Percentiles rank a stretch among this genome's conserved stretches.
These are phyloP conservation scores for Cucurbita ficifolia DNA, from an alignment of 306 rosid species.

Conservation along the genomic window DNA sequence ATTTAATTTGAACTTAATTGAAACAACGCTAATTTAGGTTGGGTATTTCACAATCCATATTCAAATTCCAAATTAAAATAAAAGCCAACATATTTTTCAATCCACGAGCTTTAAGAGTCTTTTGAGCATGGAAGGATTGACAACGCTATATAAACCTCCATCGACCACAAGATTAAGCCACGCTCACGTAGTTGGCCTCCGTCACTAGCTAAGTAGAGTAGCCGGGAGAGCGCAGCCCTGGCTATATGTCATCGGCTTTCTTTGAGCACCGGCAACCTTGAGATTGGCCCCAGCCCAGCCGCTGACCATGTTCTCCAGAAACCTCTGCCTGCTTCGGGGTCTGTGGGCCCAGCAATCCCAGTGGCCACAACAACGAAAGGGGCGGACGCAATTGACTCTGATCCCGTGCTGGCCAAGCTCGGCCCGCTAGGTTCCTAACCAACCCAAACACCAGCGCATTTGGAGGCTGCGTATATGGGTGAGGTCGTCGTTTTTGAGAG, in stretches of 20 bases:
- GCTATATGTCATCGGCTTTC: constrained; percentile 8
- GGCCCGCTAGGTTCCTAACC: constrained; percentile 9
- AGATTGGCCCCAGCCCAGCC: constrained; percentile 3
- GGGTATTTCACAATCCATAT: too few relatives aligned
- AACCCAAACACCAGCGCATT: constrained; percentile 9
- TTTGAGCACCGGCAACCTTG: not conserved
- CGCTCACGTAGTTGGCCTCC: constrained; percentile 14
- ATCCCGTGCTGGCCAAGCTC: constrained; percentile 15
- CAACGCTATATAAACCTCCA: constrained; percentile 13
- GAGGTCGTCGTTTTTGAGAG: constrained; percentile 12
- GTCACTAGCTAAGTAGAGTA: constrained; percentile 13
- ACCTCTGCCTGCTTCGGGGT: not conserved
- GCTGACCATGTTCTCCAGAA: not conserved
- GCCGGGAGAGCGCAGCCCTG: constrained; percentile 6
- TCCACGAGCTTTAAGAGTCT: not conserved
- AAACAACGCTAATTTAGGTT: too few relatives aligned
- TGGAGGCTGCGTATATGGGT: constrained; percentile 19
- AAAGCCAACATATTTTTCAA: too few relatives aligned
- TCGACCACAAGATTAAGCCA: constrained; percentile 12
- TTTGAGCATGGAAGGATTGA: constrained; percentile 10
- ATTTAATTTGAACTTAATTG: too few relatives aligned
- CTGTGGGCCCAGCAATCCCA: not conserved
- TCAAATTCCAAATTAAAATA: too few relatives aligned
- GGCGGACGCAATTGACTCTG: constrained; percentile 16
- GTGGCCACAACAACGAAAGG: constrained; percentile 10